Conservation (phyloP, 2,329 filamentous ascomycete genomes). For the Hirsutella thompsonii region DNA sequence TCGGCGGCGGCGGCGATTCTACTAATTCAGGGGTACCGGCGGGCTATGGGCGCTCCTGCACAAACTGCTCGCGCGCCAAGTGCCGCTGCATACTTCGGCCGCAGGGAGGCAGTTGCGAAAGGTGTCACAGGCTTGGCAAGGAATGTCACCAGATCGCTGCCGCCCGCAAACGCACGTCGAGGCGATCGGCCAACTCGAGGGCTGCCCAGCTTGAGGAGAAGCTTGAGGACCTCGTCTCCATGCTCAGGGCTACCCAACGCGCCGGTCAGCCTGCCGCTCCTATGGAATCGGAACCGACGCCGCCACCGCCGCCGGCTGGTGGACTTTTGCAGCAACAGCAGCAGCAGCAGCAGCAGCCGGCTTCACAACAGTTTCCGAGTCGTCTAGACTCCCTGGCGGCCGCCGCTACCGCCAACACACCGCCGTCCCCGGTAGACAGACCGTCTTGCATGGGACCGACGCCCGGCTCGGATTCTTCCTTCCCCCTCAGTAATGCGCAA, state of each 20-base stretch:
- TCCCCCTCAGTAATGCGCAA: constrained; percentile 6
- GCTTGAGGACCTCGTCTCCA: constrained; percentile 32
- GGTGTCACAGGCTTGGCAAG: constrained; percentile 33
- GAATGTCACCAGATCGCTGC: constrained; percentile 31
- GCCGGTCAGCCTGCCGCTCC: background rate
- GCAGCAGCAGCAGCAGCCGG: constrained; percentile 3
- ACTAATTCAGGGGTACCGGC: constrained; percentile 16
- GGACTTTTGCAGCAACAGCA: too few relatives aligned
- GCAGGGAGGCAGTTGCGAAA: constrained; percentile 21
- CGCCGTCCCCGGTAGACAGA: background rate
- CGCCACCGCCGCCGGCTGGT: too few relatives aligned
- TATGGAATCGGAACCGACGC: background rate
- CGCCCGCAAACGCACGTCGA: constrained; percentile 22
- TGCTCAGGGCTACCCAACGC: constrained; percentile 23
- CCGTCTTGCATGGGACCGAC: background rate
- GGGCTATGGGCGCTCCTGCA: constrained; percentile 30
- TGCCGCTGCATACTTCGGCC: constrained; percentile 32
- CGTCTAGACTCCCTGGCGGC: constrained; percentile 23
- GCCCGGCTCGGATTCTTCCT: background rate
- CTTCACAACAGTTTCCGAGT: constrained; percentile 10
- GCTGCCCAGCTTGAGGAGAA: constrained; percentile 36
- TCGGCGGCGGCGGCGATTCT: background rate
- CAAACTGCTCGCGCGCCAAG: constrained; percentile 33
- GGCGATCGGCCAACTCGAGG: constrained; percentile 20
- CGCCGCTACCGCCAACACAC: constrained; percentile 6